Percentiles rank a stretch among this genome's conserved stretches.
Evolutionary conservation across 441 rosid genomes (phyloP).

Genomic region (Erysimum cheiri): DNA sequence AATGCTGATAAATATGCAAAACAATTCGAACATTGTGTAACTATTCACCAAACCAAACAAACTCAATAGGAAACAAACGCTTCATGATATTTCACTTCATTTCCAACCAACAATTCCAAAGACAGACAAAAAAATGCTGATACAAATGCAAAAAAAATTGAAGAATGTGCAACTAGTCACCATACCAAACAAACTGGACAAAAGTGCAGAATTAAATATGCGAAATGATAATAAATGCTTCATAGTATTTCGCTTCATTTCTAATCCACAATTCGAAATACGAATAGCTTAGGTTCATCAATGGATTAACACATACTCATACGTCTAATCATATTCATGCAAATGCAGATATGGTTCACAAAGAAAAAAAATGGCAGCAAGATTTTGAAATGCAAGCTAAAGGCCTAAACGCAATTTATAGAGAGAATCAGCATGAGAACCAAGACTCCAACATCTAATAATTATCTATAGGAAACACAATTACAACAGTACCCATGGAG

Average conservation of each 20-base stretch:
- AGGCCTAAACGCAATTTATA: conserved; percentile 6
- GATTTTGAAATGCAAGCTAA: not conserved
- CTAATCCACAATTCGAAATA: not conserved
- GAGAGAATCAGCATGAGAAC: conserved; percentile 16
- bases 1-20: conserved; percentile 2
- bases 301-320: conserved; percentile 1
- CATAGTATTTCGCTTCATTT: conserved; percentile 2
- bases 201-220: not conserved
- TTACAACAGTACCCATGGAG: too few relatives aligned
- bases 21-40: not conserved
- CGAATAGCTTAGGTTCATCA: not conserved
- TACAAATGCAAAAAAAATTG: not conserved
- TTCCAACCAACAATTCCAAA: too few relatives aligned
- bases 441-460: conserved; percentile 6
- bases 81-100: too few relatives aligned
- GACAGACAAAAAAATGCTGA: too few relatives aligned
- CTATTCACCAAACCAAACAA: not conserved
- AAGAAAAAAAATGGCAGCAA: not conserved
- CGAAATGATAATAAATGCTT: not conserved
- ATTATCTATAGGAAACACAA: not conserved
- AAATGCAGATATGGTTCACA: not conserved
- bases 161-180: not conserved
- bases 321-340: not conserved
- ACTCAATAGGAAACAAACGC: too few relatives aligned
- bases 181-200: not conserved